Base-by-base conservation (phyloP, 75 land plant genomes). In the Selaginella moellendorffii region DNA sequence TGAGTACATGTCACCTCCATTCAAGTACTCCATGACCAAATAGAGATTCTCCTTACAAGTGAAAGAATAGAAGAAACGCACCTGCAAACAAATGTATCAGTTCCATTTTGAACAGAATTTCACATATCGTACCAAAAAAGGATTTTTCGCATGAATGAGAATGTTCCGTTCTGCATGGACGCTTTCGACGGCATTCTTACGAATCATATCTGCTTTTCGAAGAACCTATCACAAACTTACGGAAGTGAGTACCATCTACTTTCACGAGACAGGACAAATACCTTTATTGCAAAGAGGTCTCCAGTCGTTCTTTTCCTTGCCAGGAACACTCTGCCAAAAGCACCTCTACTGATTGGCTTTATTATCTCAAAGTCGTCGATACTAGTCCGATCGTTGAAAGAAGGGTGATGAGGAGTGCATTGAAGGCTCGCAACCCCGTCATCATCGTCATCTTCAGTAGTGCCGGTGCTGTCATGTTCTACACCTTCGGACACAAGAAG, bases 221-320 rank as follows among this genome's bases (percentile, higher is more conserved):
- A 90, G 84, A 71, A 90, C 97, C 97, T 90, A n/a, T n/a, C n/a
- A n/a, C n/a, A n/a, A n/a, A n/a, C n/a, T n/a, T n/a, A n/a, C n/a
- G n/a, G n/a, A n/a, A n/a, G n/a, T n/a, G n/a, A n/a, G n/a, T n/a
- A n/a, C n/a, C n/a, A n/a, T n/a, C n/a, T n/a, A n/a, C n/a, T n/a
- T n/a, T n/a, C n/a, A n/a, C n/a, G n/a, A n/a, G n/a, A n/a, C n/a
- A n/a, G n/a, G n/a, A n/a, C n/a, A n/a, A n/a, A 12, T 76, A 93
- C 99, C 97, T 95, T 95, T 54, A 95, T 95, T 0, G 99, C 99
- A 86, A 95, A 95, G 36, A 89, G 85, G 72, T 95, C 99, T 0
- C 99, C 99, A 29, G 99, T 95, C 17, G 90, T 81, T 67, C 87
- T 76, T 67, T 95, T 95, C 68, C 79, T 85, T n/a, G 99, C 90